Base-by-base conservation (phyloP, 305 asterid genomes). In the Nicotiana rustica region DNA sequence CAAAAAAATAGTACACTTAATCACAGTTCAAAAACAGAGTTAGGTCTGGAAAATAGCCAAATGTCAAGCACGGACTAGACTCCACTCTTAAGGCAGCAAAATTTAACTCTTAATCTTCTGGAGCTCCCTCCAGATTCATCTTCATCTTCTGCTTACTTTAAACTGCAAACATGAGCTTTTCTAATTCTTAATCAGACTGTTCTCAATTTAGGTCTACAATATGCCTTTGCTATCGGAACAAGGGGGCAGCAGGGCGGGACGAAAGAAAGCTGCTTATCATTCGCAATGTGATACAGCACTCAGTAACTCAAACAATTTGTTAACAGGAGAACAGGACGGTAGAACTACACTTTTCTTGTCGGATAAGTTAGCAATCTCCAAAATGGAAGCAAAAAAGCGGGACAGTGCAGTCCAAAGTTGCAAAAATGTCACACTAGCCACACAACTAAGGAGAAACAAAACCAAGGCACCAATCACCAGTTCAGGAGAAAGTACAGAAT, bases 71-170 rank as follows among this genome's bases (percentile, higher is more conserved):
- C 38, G 6, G 62, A 21, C 62, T 73, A 73, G 64, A 73, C 41
- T 73, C 41, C 13, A 73, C 41, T 73, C 41, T 19, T 13, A 47
- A 71, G 79, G 62, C 35, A 3, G 38, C 36, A 47, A 75, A 52
- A 49, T 75, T 62, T 57, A 49, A 75, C 44, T 49, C 15, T 8
- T 13, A 6, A 71, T 71, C 38, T 47, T 71, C 64, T 49, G 64
- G 64, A 75, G 79, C 44, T 49, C 79, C 79, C 14, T 5, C 44
- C 64, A 75, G 79, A 75, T 52, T 75, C 36, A 75, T 47, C 36
- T 73, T 49, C 61, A 44, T 71, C 78, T 1, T 44, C 18, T 73
- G 62, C 79, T 75, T 52, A 64, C 52, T 75, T 25, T 25, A 44
- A 25, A 49, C 79, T 4, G 19, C 79, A 75, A 49, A 75, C 79